phyloP scores from a whole-genome alignment of 2,329 filamentous ascomycete genomes.

The Penicillium janthinellum region DNA sequence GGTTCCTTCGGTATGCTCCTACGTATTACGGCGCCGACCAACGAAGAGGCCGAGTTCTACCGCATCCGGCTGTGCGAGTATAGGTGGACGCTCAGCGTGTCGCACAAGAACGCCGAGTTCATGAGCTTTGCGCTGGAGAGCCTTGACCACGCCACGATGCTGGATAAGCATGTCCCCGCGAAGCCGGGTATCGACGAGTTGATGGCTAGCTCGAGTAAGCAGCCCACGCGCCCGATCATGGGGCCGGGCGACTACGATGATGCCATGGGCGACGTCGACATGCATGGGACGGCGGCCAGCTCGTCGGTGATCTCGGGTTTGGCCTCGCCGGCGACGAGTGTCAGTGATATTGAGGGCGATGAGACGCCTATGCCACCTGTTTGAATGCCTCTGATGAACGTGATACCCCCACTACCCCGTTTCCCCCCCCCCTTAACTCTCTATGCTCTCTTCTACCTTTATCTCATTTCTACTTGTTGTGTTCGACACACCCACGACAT shows the following conservation, averaged over 20 bases:
- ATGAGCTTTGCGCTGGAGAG: slow-evolving; percentile 71
- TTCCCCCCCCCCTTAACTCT: background rate
- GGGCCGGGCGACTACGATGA: slow-evolving; percentile 28
- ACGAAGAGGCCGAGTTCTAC: slow-evolving; percentile 93
- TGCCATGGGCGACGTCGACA: slow-evolving; percentile 29
- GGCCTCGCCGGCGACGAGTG: slow-evolving; percentile 41
- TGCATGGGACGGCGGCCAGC: slow-evolving; percentile 22
- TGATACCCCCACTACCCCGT: background rate
- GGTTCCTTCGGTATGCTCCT: slow-evolving; percentile 90
- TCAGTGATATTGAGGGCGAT: slow-evolving; percentile 36
- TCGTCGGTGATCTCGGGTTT: slow-evolving; percentile 43
- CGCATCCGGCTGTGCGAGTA: slow-evolving; percentile 83
- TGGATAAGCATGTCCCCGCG: slow-evolving; percentile 70
- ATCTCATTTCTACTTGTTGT: background rate
- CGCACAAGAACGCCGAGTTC: slow-evolving; percentile 66
- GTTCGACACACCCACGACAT: background rate
- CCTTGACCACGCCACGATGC: slow-evolving; percentile 69
- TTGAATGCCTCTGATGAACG: background rate
- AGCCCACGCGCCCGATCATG: slow-evolving; percentile 21
- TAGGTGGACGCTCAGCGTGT: slow-evolving; percentile 89
- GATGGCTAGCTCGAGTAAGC: slow-evolving; percentile 37
- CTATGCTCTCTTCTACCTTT: slow-evolving; percentile 4
- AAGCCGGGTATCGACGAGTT: slow-evolving; percentile 63
- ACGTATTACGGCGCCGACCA: slow-evolving; percentile 82
- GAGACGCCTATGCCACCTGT: slow-evolving; percentile 23